Base-by-base conservation (phyloP, 352 stramenopile genomes). In the Elongisporangium undulatum region DNA sequence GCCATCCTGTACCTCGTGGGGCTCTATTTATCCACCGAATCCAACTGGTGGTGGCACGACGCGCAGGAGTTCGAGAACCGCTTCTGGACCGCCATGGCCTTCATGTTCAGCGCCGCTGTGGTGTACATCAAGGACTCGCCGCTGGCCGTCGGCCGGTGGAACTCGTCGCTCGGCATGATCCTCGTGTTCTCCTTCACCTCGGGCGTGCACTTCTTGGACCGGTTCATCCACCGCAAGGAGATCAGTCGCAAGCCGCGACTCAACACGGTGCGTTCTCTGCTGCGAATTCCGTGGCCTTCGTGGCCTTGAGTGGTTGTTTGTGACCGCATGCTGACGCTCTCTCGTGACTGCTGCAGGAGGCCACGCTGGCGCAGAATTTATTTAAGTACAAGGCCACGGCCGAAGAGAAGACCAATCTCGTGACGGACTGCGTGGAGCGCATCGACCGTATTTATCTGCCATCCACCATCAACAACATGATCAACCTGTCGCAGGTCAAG, bases 31-130 rank as follows among this genome's bases (percentile, higher is more conserved):
- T 87, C 81, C 24, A 92, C 82, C 48, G 85, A 94, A 56, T 88
- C 79, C 49, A 87, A 89, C 48, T 95, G 85, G 85, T 80, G 83
- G 56, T 94, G 83, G 79, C 85, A 94, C 71, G 80, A 94, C 61
- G 85, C 87, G 17, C 86, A 97, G 63, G 95, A 98, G 75, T 98
- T 98, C 64, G 96, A 99, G 73, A 99, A 99, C 80, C 84, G 94
- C 62, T 99, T 99, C 69, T 98, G 94, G 96, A 98, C 94, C 6
- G 82, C 97, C 62, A 97, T 96, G 34, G 92, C 91, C 12, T 90
- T 97, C 55, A 62, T 98, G n/a, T 92, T 98, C 53, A 96, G 85
- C 51, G 87, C 83, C 1, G 90, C 92, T n/a, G 67, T 96, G 49
- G 75, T 98, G n/a, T 98, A 98, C 66, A 92, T 96, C 49, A 82